Evolutionary conservation across 2,329 filamentous ascomycete genomes (phyloP), one percentile per base, ranked within the genome.

Genomic region (Pyricularia pennisetigena): DNA sequence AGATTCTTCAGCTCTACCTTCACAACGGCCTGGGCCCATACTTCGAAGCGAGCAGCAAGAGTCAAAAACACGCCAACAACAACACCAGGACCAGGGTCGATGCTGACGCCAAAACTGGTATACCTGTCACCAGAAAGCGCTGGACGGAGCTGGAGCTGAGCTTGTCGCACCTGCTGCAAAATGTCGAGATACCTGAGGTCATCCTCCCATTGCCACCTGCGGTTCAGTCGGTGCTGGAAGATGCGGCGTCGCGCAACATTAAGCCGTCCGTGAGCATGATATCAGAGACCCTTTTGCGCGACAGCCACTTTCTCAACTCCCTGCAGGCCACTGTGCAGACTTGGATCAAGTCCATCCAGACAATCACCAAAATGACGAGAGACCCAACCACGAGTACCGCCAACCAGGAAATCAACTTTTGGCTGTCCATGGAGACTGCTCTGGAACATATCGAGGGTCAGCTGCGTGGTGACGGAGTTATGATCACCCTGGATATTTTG

Each of bases 341-440:
- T 71, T 99, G 95, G 95, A 99, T 99, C 81, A 97, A 97, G 81
- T 97, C 94, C 12, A 99, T 99, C 72, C 94, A 97, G 77, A 90
- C 90, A 65, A 96, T 97, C 73, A 99, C 95, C 57, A 96, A 96
- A 80, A 91, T 97, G 82, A 92, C 93, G 59, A 89, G 93, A 74
- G 95, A 99, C 74, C 88, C 92, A 0, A 82, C 83, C 4, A 86
- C 82, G 76, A 89, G 77, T 35, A 97, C 93, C 26, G 95, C 95
- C 35, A 94, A 92, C 68, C 95, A 98, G 78, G 95, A 99, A 78
- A 97, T 99, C 78, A 97, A 97, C 78, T 99, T 99, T 76, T 99
- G 95, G 95, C 79, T 99, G 66, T 96, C 93, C 1, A 97, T 99
- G 91, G 96, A 99, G 78, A 91, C 90, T 20, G 92, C 94, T 4